A percentile compares a stretch with the other conserved stretches of the same genome.
These are phyloP conservation scores for Medicago arabica DNA, from an alignment of 306 rosid species.

Conservation along the genomic window DNA sequence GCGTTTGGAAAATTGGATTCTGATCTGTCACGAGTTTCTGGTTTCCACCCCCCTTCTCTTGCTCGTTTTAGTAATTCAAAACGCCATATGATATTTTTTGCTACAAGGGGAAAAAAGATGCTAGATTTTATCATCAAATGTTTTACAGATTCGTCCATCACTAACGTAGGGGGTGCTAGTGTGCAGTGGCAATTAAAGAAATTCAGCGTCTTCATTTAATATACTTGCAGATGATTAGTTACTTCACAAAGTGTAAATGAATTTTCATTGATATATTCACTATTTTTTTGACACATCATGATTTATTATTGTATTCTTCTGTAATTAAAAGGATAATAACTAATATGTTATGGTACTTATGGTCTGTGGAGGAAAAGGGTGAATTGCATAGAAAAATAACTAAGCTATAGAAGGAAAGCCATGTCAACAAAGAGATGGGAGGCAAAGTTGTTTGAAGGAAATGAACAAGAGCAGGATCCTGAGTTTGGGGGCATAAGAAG, in stretches of 20 bases:
- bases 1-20: constrained; percentile 39
- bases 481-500: constrained; percentile 10
- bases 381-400: not conserved
- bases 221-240: constrained; percentile 14
- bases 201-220: constrained; percentile 6
- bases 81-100: constrained; percentile 5
- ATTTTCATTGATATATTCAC: constrained; percentile 10
- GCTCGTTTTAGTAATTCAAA: constrained; percentile 14
- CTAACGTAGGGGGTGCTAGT: not conserved
- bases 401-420: not conserved
- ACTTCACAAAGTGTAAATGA: constrained; percentile 19
- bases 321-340: constrained; percentile 1
- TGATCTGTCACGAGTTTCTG: not conserved
- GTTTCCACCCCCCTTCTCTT: not conserved
- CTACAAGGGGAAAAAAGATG: not conserved
- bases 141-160: constrained; percentile 26
- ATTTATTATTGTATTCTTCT: not conserved
- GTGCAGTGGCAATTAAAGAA: constrained; percentile 13
- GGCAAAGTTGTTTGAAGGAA: constrained; percentile 6
- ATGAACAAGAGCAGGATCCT: not conserved
- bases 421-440: not conserved
- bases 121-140: not conserved
- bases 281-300: not conserved
- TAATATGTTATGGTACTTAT: not conserved
- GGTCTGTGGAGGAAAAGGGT: constrained; percentile 3